Evolutionary conservation across 2,329 filamentous ascomycete species (phyloP), one percentile per base, ranked within the genome.

Genomic region (Amesomyces nigricolor): DNA sequence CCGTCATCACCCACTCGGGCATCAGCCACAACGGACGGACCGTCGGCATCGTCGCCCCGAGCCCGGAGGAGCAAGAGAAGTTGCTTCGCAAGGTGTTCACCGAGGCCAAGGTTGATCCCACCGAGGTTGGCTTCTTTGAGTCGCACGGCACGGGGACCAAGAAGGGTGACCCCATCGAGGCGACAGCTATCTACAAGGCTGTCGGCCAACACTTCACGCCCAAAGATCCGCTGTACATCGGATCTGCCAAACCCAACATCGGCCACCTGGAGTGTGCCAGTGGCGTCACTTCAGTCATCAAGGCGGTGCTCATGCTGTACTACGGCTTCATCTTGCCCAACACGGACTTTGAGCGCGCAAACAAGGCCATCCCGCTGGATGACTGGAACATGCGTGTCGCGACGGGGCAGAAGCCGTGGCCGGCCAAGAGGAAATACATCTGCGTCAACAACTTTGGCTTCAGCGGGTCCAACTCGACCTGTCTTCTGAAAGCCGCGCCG

Each of bases 391-490:
- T 77, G 59, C 73, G 72, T 59, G 69, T 77, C 0, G 73, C 74
- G 0, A 64, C 67, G 4, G 68, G 52, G 4, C 70, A 73, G 54
- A 64, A 68, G 2, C 74, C 73, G 0, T 78, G 73, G 71, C 75
- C 74, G 1, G 66, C 63, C 40, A 69, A 70, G 50, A 75, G 75
- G 67, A 72, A 71, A 56, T 74, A 72, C 57, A 69, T 74, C 43
- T 77, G 75, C 58, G 66, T 78, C 53, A 77, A 77, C 64, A 71
- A 68, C 47, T 77, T 76, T 55, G 74, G 74, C 8, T 74, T 71
- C 30, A 72, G 70, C 45, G 72, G 67, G 29, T 70, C 72, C 32
- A 76, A 75, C 61, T 69, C 71, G 17, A 73, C 72, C 55, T 67
- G 63, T 4, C 66, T 76, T 1, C 60, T 73, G 49, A 59, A 60